Evolutionary conservation across 495 filamentous ascomycete genomes (phyloP).

Genomic region (Hypoxylon lienhwacheense): DNA sequence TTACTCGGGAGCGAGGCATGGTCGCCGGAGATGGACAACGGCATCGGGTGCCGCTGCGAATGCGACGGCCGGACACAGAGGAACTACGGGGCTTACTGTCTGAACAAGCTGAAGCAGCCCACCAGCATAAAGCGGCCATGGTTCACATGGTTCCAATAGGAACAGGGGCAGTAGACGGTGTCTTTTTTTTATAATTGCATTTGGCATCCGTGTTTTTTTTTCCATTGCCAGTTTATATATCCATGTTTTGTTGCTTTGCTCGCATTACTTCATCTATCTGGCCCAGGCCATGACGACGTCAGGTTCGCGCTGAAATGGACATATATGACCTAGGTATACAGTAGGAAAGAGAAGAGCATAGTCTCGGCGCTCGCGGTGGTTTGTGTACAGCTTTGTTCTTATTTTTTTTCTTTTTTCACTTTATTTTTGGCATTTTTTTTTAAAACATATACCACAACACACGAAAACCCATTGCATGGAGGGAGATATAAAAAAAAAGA

Average conservation of each 20-base stretch:
- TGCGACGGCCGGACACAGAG: conserved; percentile 25
- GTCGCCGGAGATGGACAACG: conserved; percentile 34
- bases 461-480: conserved; percentile 27
- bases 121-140: conserved; percentile 32
- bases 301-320: conserved; percentile 19
- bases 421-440: too few relatives aligned
- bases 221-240: too few relatives aligned
- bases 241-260: too few relatives aligned
- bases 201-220: conserved; percentile 16
- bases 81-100: conserved; percentile 29
- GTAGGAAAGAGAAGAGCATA: conserved; percentile 28
- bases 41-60: conserved; percentile 41
- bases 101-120: conserved; percentile 38
- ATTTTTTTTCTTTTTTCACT: too few relatives aligned
- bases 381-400: conserved; percentile 30
- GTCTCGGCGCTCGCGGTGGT: conserved; percentile 31
- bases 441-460: too few relatives aligned
- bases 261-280: too few relatives aligned
- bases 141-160: conserved; percentile 31
- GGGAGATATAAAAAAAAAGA: conserved; percentile 8
- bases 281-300: too few relatives aligned
- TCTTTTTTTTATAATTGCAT: not conserved
- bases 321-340: too few relatives aligned
- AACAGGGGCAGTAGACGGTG: not conserved
- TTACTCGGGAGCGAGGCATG: conserved; percentile 28